A percentile compares a stretch with the other conserved stretches of the same genome.
Evolutionary conservation across 2,329 filamentous ascomycete genomes (phyloP).

Genomic region (Trichophyton benhamiae): DNA sequence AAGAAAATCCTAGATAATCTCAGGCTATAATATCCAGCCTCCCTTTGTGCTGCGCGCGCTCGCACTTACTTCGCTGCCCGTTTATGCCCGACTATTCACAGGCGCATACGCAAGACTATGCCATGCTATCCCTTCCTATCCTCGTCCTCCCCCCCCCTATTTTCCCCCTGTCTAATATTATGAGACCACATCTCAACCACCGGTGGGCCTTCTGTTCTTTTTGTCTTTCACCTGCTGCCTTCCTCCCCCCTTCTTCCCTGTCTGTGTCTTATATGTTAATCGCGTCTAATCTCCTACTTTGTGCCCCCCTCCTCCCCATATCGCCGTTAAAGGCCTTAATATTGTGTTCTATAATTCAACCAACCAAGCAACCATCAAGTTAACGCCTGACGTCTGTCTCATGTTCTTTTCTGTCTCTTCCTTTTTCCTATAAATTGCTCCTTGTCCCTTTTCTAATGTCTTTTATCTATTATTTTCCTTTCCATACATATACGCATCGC

Average conservation of each 20-base stretch:
- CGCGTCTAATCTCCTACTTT: background rate
- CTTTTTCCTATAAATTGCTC: background rate
- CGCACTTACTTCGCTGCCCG: background rate
- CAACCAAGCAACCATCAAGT: background rate
- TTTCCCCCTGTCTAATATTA: background rate
- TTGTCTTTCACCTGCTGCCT: background rate
- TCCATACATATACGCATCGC: background rate
- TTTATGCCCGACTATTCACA: no score
- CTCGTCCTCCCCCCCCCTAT: background rate
- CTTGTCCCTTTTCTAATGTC: background rate
- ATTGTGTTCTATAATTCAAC: background rate
- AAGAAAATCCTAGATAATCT: conserved; percentile 85
- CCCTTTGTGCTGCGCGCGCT: background rate
- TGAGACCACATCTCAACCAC: background rate
- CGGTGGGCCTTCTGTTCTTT: background rate
- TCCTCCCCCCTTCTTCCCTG: background rate
- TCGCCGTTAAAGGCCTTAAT: background rate
- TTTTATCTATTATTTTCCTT: background rate
- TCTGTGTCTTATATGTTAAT: conserved; percentile 1
- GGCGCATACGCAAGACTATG: no score
- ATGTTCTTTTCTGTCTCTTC: background rate
- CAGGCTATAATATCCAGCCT: conserved; percentile 46
- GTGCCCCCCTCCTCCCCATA: background rate
- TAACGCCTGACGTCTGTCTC: background rate
- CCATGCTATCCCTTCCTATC: background rate